Evolutionary conservation across 139 green algal species (phyloP).

Genomic region (Chlamydomonas applanata): DNA sequence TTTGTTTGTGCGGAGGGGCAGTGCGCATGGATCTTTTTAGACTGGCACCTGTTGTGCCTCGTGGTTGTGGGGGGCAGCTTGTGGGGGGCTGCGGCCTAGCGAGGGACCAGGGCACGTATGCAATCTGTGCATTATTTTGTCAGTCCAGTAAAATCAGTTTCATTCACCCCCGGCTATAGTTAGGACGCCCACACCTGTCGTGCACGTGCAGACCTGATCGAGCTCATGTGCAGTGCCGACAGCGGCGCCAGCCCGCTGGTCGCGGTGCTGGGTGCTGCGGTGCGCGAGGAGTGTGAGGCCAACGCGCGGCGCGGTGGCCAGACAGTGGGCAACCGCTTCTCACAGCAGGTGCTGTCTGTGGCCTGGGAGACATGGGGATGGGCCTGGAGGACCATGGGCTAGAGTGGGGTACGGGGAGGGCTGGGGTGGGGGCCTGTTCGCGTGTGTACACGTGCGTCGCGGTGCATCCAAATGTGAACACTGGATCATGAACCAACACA

Average conservation of each 20-base stretch:
- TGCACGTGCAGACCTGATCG: conserved; percentile 76
- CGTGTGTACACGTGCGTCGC: not conserved
- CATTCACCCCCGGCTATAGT: no score
- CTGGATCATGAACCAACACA: not conserved
- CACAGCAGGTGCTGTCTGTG: conserved; percentile 5
- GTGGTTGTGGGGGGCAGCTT: no score
- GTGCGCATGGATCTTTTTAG: no score
- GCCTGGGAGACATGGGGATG: not conserved
- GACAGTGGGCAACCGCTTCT: conserved; percentile 27
- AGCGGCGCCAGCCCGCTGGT: conserved; percentile 25
- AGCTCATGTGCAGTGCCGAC: conserved; percentile 56
- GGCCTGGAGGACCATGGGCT: not conserved
- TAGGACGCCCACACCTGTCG: no score
- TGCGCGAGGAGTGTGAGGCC: conserved; percentile 29
- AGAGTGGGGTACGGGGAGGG: not conserved
- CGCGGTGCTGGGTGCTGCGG: conserved; percentile 16
- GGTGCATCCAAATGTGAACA: not conserved
- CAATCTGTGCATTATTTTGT: no score
- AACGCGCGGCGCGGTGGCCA: conserved; percentile 24
- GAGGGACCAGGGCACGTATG: no score
- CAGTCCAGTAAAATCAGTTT: no score
- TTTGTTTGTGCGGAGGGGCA: no score
- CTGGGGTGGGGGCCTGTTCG: not conserved
- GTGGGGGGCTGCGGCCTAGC: no score
- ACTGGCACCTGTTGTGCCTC: no score